Evolutionary conservation across 1,139 yeast genomes (phyloP).

Genomic region (Lodderomyces margitis): DNA sequence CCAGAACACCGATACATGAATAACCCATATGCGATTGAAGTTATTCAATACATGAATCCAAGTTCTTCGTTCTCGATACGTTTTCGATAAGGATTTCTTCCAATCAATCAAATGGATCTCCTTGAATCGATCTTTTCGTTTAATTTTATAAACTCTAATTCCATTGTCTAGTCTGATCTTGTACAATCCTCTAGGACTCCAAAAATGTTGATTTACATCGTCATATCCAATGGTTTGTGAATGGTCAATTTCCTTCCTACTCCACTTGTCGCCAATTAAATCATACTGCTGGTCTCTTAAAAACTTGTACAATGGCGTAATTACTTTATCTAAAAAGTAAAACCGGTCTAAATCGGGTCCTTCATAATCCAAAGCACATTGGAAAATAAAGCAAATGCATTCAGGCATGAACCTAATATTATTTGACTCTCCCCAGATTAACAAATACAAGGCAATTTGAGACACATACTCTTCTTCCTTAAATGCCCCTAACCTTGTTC

Average conservation of each 20-base stretch:
- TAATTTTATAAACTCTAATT: slow-evolving; percentile 42
- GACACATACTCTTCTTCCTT: slow-evolving; percentile 23
- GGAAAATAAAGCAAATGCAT: slow-evolving; percentile 38
- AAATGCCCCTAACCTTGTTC: slow-evolving; percentile 17
- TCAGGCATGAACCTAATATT: slow-evolving; percentile 45
- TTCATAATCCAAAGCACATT: slow-evolving; percentile 28
- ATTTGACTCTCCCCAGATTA: slow-evolving; percentile 47
- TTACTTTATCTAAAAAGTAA: slow-evolving; percentile 35
- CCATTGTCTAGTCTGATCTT: slow-evolving; percentile 45
- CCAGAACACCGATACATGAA: slow-evolving; percentile 79
- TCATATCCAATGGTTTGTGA: slow-evolving; percentile 75
- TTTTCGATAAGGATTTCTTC: slow-evolving; percentile 65
- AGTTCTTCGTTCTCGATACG: slow-evolving; percentile 69
- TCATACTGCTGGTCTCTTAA: slow-evolving; percentile 44
- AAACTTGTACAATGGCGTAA: slow-evolving; percentile 47
- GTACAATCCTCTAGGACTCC: slow-evolving; percentile 68
- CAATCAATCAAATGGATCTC: slow-evolving; percentile 55
- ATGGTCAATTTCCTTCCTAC: slow-evolving; percentile 64
- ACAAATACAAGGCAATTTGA: slow-evolving; percentile 34
- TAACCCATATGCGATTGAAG: slow-evolving; percentile 80
- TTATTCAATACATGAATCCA: slow-evolving; percentile 79
- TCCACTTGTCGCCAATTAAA: slow-evolving; percentile 36
- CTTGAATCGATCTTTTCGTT: slow-evolving; percentile 44
- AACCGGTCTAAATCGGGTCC: slow-evolving; percentile 11
- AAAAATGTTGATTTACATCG: slow-evolving; percentile 80